Evolutionary conservation across 176 grass and related monocot genomes (phyloP).

Genomic region (Oryza glaberrima): DNA sequence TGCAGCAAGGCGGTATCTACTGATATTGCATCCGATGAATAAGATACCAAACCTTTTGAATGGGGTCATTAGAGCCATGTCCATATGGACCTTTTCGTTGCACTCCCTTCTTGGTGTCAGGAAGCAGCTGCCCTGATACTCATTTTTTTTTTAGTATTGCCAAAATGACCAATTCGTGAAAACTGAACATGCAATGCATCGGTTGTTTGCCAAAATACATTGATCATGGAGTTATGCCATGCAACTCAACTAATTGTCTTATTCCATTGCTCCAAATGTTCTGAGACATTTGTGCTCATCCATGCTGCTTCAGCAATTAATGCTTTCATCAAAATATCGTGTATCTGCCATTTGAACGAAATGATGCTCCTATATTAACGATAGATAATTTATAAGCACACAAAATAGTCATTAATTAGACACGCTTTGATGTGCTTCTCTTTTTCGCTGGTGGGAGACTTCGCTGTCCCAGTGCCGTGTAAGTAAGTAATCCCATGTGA

Average conservation of each 20-base stretch:
- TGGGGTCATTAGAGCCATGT: conserved; percentile 31
- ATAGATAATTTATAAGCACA: neutral
- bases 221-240: neutral
- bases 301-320: neutral
- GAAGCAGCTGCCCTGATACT: conserved; percentile 12
- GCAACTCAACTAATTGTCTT: neutral
- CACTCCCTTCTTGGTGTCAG: neutral
- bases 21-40: conserved; percentile 44
- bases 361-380: neutral
- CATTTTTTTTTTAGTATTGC: conserved; percentile 4
- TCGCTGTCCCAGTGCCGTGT: neutral
- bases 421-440: neutral
- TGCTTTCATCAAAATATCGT: neutral
- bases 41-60: conserved; percentile 31
- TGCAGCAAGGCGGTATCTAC: conserved; percentile 54
- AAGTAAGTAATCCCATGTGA: neutral
- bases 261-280: neutral
- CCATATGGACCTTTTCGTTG: conserved; percentile 23
- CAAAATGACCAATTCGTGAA: conserved; percentile 23
- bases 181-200: neutral
- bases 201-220: conserved; percentile 18
- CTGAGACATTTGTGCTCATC: neutral
- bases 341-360: neutral
- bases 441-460: neutral
- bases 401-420: neutral